These are phyloP conservation scores for Globisporangium carolinianum DNA, from an alignment of 352 stramenopile species.

Conservation along the genomic window DNA sequence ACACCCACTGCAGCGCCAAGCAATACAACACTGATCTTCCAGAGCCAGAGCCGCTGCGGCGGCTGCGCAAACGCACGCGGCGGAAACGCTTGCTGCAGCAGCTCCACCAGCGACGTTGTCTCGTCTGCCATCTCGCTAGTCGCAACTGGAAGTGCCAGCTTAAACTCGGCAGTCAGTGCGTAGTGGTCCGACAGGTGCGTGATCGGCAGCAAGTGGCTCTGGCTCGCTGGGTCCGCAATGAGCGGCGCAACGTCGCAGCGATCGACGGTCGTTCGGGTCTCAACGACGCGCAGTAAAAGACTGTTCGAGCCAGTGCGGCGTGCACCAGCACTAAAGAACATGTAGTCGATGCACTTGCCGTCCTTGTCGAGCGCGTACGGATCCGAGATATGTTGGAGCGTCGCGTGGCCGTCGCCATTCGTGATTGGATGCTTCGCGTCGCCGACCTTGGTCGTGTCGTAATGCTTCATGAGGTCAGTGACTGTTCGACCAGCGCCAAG, in stretches of 20 bases:
- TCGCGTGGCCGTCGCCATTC: conserved; percentile 71
- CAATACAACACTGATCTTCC: conserved; percentile 40
- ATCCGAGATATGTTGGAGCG: conserved; percentile 42
- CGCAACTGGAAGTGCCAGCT: conserved; percentile 37
- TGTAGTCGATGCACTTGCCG: conserved; percentile 85
- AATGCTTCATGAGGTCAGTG: conserved; percentile 66
- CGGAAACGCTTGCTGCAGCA: conserved; percentile 64
- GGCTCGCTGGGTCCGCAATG: background rate
- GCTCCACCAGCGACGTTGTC: conserved; percentile 36
- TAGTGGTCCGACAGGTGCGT: conserved; percentile 83
- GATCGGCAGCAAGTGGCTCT: conserved; percentile 34
- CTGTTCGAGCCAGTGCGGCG: conserved; percentile 12
- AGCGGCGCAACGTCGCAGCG: conserved; percentile 30
- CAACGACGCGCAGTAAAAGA: conserved; percentile 36
- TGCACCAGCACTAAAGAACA: conserved; percentile 61
- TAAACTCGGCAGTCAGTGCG: conserved; percentile 44
- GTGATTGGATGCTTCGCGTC: conserved; percentile 64
- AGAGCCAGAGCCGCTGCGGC: conserved; percentile 53
- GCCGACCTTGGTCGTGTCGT: conserved; percentile 38
- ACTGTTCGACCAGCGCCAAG: conserved; percentile 28
- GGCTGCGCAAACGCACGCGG: conserved; percentile 52
- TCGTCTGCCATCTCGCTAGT: conserved; percentile 24
- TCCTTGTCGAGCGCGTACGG: conserved; percentile 38
- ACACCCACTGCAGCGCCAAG: background rate
- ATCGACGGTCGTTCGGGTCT: conserved; percentile 45